Conservation (phyloP, 2,329 filamentous ascomycete species). For the Stachybotrys chlorohalonatus region DNA sequence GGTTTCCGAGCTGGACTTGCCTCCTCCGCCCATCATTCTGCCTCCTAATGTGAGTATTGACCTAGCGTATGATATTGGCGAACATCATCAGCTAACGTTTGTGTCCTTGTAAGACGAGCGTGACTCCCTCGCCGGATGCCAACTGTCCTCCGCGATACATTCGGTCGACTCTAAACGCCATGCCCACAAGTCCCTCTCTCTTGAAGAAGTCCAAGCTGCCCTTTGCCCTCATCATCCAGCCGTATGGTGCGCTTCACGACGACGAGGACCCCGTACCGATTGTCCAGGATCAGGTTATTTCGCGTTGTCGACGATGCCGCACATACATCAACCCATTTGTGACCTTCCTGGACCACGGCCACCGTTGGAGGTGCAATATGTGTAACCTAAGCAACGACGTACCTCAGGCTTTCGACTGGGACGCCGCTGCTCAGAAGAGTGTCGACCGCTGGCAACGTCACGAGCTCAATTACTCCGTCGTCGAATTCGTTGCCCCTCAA, state of each 20-base stretch:
- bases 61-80: not conserved
- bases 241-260: conserved; percentile 88
- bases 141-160: conserved; percentile 94
- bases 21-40: conserved; percentile 82
- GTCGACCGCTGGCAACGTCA: conserved; percentile 87
- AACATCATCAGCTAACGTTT: conserved; percentile 25
- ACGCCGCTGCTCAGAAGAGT: conserved; percentile 80
- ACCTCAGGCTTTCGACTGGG: conserved; percentile 99
- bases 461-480: conserved; percentile 92
- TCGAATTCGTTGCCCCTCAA: conserved; percentile 95
- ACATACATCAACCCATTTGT: conserved; percentile 98
- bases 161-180: conserved; percentile 87
- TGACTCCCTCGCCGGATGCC: conserved; percentile 81
- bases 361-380: conserved; percentile 99
- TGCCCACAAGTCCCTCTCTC: conserved; percentile 84
- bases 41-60: conserved; percentile 72
- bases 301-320: conserved; percentile 86
- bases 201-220: conserved; percentile 96
- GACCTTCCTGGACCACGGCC: conserved; percentile 91
- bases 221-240: conserved; percentile 92
- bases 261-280: conserved; percentile 85
- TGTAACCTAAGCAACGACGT: conserved; percentile 98
- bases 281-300: conserved; percentile 94
- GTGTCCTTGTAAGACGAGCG: conserved; percentile 55
- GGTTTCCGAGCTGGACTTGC: conserved; percentile 82